phyloP scores from a whole-genome alignment of 2,329 filamentous ascomycete species.

The Epichloe baconii region DNA sequence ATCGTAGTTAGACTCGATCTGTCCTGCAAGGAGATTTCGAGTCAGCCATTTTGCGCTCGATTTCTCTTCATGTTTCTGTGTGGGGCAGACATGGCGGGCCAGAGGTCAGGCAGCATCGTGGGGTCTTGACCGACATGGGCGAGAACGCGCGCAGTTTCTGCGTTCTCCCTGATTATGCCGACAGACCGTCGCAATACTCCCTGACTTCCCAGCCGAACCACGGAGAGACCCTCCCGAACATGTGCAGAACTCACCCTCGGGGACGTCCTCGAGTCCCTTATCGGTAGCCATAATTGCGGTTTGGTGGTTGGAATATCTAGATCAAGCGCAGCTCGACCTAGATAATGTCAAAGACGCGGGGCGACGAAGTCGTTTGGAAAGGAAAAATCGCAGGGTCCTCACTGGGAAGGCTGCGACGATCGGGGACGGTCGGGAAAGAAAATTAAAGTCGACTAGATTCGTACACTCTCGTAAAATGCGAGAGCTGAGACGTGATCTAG shows the following conservation, averaged over 20 bases:
- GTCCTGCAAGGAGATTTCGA: conserved; percentile 44
- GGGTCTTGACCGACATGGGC: not conserved
- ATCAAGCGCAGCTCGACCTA: conserved; percentile 73
- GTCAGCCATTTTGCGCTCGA: conserved; percentile 7
- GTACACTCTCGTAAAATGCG: conserved; percentile 31
- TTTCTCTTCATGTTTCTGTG: not conserved
- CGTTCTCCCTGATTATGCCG: not conserved
- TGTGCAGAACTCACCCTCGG: conserved; percentile 60
- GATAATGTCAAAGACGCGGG: conserved; percentile 32
- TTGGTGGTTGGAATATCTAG: conserved; percentile 40
- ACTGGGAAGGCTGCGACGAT: conserved; percentile 20
- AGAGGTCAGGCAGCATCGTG: not conserved
- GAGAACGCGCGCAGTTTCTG: not conserved
- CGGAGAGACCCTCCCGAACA: no score
- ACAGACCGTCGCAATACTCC: not conserved
- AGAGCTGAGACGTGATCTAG: conserved; percentile 29
- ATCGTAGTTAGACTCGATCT: conserved; percentile 99
- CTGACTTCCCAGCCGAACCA: not conserved
- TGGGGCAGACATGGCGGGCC: conserved; percentile 1
- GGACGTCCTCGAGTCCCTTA: conserved; percentile 96
- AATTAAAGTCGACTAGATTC: conserved; percentile 31
- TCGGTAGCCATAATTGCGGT: conserved; percentile 96
- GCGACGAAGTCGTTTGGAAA: conserved; percentile 15
- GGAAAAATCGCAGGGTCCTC: conserved; percentile 25
- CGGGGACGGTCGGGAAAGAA: conserved; percentile 15